Conservation (phyloP, 1,284 basidiomycete species). For the Apiotrichum siamense region DNA sequence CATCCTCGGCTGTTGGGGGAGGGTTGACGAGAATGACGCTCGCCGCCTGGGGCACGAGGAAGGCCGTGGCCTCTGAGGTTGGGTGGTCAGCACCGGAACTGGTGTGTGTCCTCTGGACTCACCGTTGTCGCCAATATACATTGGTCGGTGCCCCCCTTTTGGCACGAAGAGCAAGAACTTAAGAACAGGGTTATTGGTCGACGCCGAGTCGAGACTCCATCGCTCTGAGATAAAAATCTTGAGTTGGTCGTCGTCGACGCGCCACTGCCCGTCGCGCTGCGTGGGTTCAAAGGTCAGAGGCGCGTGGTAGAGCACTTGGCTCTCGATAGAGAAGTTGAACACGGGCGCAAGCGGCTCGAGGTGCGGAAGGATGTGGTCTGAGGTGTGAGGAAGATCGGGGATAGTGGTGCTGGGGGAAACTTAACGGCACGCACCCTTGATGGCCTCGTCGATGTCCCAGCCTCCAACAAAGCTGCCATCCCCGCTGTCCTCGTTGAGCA, state of each 20-base stretch:
- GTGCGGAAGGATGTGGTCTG: conserved; percentile 66
- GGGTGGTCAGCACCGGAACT: neutral
- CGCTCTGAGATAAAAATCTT: conserved; percentile 89
- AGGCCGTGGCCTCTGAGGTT: conserved; percentile 48
- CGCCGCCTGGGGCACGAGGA: conserved; percentile 93
- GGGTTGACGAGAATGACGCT: conserved; percentile 77
- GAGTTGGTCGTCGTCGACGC: conserved; percentile 69
- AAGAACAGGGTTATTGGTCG: conserved; percentile 80
- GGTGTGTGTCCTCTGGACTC: conserved; percentile 16
- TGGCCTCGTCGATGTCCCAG: conserved; percentile 66
- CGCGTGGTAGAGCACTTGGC: conserved; percentile 86
- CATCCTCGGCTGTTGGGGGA: too few species aligned
- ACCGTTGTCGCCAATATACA: conserved; percentile 60
- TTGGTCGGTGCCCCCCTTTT: conserved; percentile 59
- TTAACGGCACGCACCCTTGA: conserved; percentile 64
- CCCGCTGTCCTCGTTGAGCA: conserved; percentile 79
- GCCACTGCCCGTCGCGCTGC: conserved; percentile 48
- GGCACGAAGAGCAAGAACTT: conserved; percentile 91
- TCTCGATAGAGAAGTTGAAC: conserved; percentile 89
- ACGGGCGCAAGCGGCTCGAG: conserved; percentile 58
- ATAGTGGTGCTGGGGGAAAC: too few species aligned
- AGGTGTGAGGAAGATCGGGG: neutral
- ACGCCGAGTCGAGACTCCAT: conserved; percentile 64
- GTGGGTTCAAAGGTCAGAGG: conserved; percentile 71
- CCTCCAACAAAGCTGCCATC: conserved; percentile 57